phyloP scores from a whole-genome alignment of 2,329 filamentous ascomycete species.

The Rhynchosporium graminicola region DNA sequence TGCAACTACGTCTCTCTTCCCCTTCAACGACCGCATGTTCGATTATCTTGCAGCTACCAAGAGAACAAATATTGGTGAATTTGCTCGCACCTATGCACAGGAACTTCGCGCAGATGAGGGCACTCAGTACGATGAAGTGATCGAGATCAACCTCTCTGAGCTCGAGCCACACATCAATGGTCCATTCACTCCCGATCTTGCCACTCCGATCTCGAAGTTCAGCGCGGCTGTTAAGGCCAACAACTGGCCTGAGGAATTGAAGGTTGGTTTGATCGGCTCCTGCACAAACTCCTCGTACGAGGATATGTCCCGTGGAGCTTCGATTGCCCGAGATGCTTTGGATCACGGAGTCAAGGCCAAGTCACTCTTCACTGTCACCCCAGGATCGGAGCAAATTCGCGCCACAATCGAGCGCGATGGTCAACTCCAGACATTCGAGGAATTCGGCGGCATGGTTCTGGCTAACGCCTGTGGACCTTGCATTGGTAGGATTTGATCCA shows the following conservation, averaged over 20 bases:
- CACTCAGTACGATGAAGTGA: constrained; percentile 91
- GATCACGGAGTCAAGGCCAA: constrained; percentile 93
- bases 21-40: constrained; percentile 97
- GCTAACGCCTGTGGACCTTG: constrained; percentile 94
- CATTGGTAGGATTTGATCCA: constrained; percentile 56
- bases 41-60: constrained; percentile 93
- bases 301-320: constrained; percentile 93
- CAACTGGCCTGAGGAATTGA: constrained; percentile 94
- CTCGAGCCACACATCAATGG: constrained; percentile 99
- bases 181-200: constrained; percentile 97
- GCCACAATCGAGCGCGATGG: constrained; percentile 86
- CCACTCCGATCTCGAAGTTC: constrained; percentile 97
- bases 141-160: constrained; percentile 93
- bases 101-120: constrained; percentile 87
- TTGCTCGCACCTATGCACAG: constrained; percentile 78
- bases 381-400: constrained; percentile 94
- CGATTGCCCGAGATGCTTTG: constrained; percentile 88
- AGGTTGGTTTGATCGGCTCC: constrained; percentile 94
- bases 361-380: constrained; percentile 90
- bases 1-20: constrained; percentile 92
- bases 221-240: constrained; percentile 91
- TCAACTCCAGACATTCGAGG: constrained; percentile 90
- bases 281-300: constrained; percentile 90
- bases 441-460: constrained; percentile 91
- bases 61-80: constrained; percentile 87